Conservation (phyloP, 139 green algal species). For the Axilococcus clingmanii region DNA sequence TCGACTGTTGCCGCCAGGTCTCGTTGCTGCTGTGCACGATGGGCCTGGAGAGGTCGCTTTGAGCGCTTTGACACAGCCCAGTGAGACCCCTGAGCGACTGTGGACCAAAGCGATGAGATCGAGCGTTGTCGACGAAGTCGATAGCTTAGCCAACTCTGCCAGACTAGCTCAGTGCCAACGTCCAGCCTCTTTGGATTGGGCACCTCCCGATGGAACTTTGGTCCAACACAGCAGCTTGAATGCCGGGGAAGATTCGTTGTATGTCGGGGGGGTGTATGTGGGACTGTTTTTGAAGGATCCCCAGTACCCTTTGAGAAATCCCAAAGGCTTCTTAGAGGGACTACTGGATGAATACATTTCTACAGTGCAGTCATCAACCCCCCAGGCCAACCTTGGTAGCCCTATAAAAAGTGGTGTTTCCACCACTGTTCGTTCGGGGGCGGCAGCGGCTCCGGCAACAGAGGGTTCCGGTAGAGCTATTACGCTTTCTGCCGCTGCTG, state of each 20-base stretch:
- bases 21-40: slow-evolving; percentile 58
- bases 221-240: slow-evolving; percentile 37
- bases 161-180: slow-evolving; percentile 28
- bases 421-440: slow-evolving; percentile 2
- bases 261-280: slow-evolving; percentile 83
- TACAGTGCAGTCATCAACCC: not conserved
- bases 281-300: slow-evolving; percentile 81
- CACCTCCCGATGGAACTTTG: slow-evolving; percentile 21
- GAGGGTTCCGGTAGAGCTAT: no score
- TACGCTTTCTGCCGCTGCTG: slow-evolving; percentile 56
- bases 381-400: not conserved
- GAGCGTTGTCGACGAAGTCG: slow-evolving; percentile 40
- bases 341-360: slow-evolving; percentile 51
- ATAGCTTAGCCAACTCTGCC: slow-evolving; percentile 31
- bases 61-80: slow-evolving; percentile 32
- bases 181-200: slow-evolving; percentile 33
- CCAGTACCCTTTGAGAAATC: slow-evolving; percentile 48
- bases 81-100: slow-evolving; percentile 76
- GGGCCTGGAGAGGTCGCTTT: slow-evolving; percentile 37
- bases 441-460: no score
- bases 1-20: slow-evolving; percentile 65
- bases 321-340: slow-evolving; percentile 54
- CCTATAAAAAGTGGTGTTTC: not conserved
- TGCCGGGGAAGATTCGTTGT: slow-evolving; percentile 61
- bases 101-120: slow-evolving; percentile 59